These are phyloP conservation scores for Malus hybrid DNA, from an alignment of 331 rosid species.

Conservation along the genomic window DNA sequence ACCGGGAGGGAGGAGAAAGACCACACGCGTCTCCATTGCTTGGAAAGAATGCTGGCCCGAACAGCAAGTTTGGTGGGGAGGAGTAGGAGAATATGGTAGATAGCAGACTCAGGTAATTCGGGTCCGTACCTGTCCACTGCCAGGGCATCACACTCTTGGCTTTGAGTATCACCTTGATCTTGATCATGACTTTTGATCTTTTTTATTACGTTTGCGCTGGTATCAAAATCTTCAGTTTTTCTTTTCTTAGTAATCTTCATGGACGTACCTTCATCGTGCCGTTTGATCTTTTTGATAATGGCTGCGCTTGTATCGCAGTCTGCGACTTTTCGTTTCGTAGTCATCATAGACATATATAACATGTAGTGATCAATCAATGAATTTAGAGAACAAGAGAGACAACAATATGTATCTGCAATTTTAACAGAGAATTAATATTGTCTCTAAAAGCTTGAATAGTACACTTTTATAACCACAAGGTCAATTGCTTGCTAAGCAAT, in stretches of 20 bases:
- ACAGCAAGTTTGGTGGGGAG: background rate
- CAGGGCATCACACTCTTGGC: background rate
- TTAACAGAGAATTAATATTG: background rate
- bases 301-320: background rate
- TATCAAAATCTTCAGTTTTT: background rate
- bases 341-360: background rate
- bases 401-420: background rate
- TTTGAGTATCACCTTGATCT: background rate
- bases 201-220: background rate
- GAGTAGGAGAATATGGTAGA: constrained; percentile 1
- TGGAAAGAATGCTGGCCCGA: background rate
- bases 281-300: background rate
- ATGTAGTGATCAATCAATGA: background rate
- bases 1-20: background rate
- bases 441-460: too few relatives aligned
- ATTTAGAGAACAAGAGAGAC: background rate
- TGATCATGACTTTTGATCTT: background rate
- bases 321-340: background rate
- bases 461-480: background rate
- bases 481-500: background rate
- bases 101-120: background rate
- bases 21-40: constrained; percentile 1
- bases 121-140: background rate
- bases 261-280: background rate
- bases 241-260: too few relatives aligned